Evolutionary conservation across 1,284 basidiomycete species (phyloP), one percentile per base, ranked within the genome.

Genomic region (Ganoderma lingzhi): DNA sequence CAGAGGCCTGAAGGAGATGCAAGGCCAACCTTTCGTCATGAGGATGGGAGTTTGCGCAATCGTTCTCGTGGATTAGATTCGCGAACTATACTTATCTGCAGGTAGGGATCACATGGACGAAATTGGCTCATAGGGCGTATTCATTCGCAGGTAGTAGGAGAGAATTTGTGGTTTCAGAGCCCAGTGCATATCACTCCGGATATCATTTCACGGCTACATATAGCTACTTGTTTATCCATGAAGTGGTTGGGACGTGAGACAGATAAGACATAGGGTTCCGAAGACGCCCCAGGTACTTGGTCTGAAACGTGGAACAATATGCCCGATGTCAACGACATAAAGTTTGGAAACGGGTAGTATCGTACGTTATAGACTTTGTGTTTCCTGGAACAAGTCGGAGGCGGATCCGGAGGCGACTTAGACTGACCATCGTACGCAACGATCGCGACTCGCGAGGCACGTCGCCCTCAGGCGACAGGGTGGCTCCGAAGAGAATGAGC

Each of bases 41-140:
- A 6, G 41, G 12, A n/a, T 60, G 23, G 28, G 23, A 39, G 35
- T 51, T 70, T 23, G 69, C 69, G 69, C 69, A 60, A 70, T 70
- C 66, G 63, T 45, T 67, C 65, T 63, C 65, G 63, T 62, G 63
- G 55, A 6, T 15, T 44, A 12, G 3, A 37, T n/a, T 59, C 32
- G 8, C 19, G 12, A 35, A 23, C 17, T 35, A 32, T n/a, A 17
- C 10, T 12, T 35, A 17, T 9, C 17, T 35, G 15, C 19, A 39
- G 15, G 19, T 6, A 10, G n/a, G 15, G 59, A 10, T 61, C 59
- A 42, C 23, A 42, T 61, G 59, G 37, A 6, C 41, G 15, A 28
- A 23, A 12, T n/a, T 15, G 19, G 53, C 30, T 56, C 30, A 56
- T 17, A 35, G 53, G 30, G 15, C 30, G 14, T 32, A 32, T 23